Base-by-base conservation (phyloP, 2,329 filamentous ascomycete genomes). In the Calycina herbarum region DNA sequence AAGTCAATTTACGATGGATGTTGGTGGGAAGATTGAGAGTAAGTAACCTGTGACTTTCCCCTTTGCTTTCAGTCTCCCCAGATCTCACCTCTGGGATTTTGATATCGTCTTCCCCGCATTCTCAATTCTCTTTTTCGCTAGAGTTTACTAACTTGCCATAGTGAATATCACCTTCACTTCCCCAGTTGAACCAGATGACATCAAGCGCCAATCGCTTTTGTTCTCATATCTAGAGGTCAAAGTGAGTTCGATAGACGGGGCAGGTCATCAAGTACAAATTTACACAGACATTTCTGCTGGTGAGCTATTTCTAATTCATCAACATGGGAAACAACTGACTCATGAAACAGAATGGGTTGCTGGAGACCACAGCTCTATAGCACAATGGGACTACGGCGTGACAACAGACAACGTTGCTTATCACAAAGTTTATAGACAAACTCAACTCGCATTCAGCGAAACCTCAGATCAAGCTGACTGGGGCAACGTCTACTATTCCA, bases 401-500 rank as follows among this genome's bases (percentile, higher is more conserved):
- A 80, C 78, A 1, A 72, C 72, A 11, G 78, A 82, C 33, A 77
- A 80, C 24, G 79, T 92, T 45, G 81, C 82, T 5, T 92, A 89
- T 72, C 89, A 92, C 78, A 83, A 83, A 59, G 85, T 92, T 65
- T 83, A 82, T 69, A 82, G 86, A 57, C 80, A 83, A 67, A 76
- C 81, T 8, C 89, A 94, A 76, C 78, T 85, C 59, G 78, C 87
- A 20, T 89, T 95, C 63, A 84, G 85, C 1, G 93, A 96, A 75
- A 79, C 80, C 13, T 79, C 79, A 51, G 89, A 96, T 72, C 88
- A 89, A 70, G 85, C 91, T 0, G 89, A 93, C 79, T 96, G 93
- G 93, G 93, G 93, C 1, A 88, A 85, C 61, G 85, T 94, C 79
- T 88, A 91, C 77, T 93, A 93, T 76, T 88, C 89, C 13, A 93